These are phyloP conservation scores for Puccinia novopanici DNA, from an alignment of 1,284 basidiomycete genomes.

Conservation along the genomic window DNA sequence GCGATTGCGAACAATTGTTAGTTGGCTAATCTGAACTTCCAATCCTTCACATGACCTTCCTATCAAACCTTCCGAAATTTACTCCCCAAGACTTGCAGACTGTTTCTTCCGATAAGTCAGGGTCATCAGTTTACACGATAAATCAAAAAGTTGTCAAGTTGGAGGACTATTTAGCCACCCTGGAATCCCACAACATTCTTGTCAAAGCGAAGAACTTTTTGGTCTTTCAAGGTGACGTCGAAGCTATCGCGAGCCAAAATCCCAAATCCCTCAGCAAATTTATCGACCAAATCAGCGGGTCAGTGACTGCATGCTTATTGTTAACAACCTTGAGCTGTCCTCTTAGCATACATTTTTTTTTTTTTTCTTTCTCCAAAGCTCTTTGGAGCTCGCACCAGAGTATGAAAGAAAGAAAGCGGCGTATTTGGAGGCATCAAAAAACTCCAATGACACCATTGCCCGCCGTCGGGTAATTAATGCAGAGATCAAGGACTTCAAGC, in stretches of 20 bases:
- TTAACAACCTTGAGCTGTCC: neutral
- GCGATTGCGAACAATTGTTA: constrained; percentile 52
- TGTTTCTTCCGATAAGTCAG: constrained; percentile 76
- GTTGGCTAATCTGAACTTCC: neutral
- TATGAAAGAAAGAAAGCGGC: constrained; percentile 86
- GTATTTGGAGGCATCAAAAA: constrained; percentile 86
- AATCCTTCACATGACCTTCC: neutral
- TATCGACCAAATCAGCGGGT: constrained; percentile 92
- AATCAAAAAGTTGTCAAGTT: constrained; percentile 78
- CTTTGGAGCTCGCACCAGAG: constrained; percentile 77
- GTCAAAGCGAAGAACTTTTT: constrained; percentile 99
- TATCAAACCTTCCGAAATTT: constrained; percentile 8
- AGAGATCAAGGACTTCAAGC: constrained; percentile 95
- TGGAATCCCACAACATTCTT: constrained; percentile 87
- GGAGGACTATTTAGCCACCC: constrained; percentile 78
- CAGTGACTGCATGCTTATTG: constrained; percentile 38
- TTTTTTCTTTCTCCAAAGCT: constrained; percentile 52
- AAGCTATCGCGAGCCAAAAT: constrained; percentile 93
- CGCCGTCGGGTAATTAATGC: constrained; percentile 88
- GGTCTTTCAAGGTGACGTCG: constrained; percentile 99
- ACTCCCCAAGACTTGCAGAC: neutral
- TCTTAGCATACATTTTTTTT: neutral
- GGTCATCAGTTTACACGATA: constrained; percentile 83
- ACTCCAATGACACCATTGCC: constrained; percentile 88
- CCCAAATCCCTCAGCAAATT: constrained; percentile 83